These are phyloP conservation scores for Coemansia sp. DNA, from an alignment of 192 early-diverging fungal genomes.

Conservation along the genomic window DNA sequence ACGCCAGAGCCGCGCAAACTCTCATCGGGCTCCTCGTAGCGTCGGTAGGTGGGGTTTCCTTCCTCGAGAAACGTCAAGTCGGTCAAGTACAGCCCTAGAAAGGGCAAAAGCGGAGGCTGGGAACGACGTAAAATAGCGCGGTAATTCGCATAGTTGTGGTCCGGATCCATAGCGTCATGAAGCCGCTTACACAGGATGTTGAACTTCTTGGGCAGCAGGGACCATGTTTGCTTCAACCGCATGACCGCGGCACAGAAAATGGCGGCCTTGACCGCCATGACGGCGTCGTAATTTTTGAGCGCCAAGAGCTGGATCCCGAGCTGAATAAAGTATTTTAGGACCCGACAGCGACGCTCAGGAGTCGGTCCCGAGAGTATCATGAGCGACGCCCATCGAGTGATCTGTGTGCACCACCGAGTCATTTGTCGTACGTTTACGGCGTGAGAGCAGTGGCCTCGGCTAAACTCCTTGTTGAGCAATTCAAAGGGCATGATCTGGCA, in stretches of 20 bases:
- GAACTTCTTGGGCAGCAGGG: constrained; percentile 65
- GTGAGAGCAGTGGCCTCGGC: constrained; percentile 50
- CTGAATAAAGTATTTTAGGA: constrained; percentile 79
- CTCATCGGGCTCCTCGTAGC: constrained; percentile 26
- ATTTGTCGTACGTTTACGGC: constrained; percentile 71
- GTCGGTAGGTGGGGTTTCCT: constrained; percentile 69
- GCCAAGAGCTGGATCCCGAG: constrained; percentile 60
- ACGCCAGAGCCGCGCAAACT: neutral
- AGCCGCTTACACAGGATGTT: constrained; percentile 60
- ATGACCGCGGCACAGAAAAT: constrained; percentile 70
- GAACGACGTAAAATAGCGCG: constrained; percentile 49
- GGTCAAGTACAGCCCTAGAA: constrained; percentile 75
- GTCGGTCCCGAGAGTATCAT: constrained; percentile 72
- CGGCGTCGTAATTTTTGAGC: constrained; percentile 68
- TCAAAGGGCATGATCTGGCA: constrained; percentile 69
- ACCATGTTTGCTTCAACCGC: constrained; percentile 70
- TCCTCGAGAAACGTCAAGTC: constrained; percentile 86
- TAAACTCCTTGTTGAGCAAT: constrained; percentile 66
- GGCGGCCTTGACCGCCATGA: constrained; percentile 77
- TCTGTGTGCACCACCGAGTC: constrained; percentile 67
- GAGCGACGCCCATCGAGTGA: constrained; percentile 75
- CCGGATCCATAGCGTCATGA: constrained; percentile 58
- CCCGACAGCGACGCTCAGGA: constrained; percentile 61
- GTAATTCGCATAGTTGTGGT: constrained; percentile 66
- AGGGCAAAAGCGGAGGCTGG: constrained; percentile 70